These are phyloP conservation scores for Calocera viscosa DNA, from an alignment of 768 basidiomycete species.

Conservation along the genomic window DNA sequence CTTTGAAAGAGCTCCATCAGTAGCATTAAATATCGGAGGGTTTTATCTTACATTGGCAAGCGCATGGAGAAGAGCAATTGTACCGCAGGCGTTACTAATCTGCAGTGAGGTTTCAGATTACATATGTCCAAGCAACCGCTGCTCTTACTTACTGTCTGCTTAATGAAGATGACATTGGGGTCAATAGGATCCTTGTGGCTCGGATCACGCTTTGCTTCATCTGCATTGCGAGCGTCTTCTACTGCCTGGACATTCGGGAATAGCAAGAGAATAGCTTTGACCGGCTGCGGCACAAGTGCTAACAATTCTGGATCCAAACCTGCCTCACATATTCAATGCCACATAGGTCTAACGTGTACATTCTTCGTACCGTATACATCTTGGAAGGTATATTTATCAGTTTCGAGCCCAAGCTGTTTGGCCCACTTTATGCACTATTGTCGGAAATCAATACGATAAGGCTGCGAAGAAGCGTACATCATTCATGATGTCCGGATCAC, in stretches of 20 bases:
- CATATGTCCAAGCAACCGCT: neutral
- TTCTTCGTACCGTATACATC: slow-evolving; percentile 48
- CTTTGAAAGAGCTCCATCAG: slow-evolving; percentile 6
- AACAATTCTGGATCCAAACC: slow-evolving; percentile 60
- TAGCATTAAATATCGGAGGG: slow-evolving; percentile 15
- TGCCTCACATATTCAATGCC: neutral
- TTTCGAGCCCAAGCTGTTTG: slow-evolving; percentile 48
- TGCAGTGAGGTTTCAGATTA: slow-evolving; percentile 21
- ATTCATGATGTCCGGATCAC: slow-evolving; percentile 42
- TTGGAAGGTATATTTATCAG: slow-evolving; percentile 40
- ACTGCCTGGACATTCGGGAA: slow-evolving; percentile 57
- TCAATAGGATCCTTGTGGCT: slow-evolving; percentile 41
- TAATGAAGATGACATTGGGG: slow-evolving; percentile 69
- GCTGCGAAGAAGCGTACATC: slow-evolving; percentile 29
- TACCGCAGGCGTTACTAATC: slow-evolving; percentile 80
- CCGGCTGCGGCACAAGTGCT: slow-evolving; percentile 52
- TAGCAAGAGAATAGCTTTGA: slow-evolving; percentile 72
- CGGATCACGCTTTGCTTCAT: slow-evolving; percentile 44
- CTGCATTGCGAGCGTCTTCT: slow-evolving; percentile 40
- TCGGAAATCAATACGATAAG: slow-evolving; percentile 33
- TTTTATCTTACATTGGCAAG: slow-evolving; percentile 54
- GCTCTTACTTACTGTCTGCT: slow-evolving; percentile 56
- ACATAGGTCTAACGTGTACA: neutral
- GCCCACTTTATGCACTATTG: slow-evolving; percentile 43
- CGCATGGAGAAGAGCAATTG: slow-evolving; percentile 74